phyloP scores from a whole-genome alignment of 345 rosid species.

The Schrenkiella parvula region DNA sequence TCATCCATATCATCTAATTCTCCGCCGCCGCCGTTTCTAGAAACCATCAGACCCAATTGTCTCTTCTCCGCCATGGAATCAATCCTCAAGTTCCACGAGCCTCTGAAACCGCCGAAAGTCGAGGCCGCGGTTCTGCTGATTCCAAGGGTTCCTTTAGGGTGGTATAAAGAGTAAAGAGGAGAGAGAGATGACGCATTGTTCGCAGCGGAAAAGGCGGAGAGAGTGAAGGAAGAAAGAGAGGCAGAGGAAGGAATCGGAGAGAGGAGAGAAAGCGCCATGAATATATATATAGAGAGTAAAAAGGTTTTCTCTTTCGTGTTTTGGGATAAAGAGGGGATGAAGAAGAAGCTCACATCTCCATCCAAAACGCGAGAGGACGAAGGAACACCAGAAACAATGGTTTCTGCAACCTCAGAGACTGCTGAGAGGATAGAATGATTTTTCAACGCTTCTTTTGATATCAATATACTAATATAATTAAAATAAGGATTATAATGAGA shows the following conservation, averaged over 20 bases:
- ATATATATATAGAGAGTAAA: background rate
- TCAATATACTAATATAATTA: background rate
- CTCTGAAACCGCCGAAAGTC: constrained; percentile 17
- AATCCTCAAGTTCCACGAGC: constrained; percentile 17
- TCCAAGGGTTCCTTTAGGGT: constrained; percentile 2
- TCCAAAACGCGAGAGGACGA: constrained; percentile 28
- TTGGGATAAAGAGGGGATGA: constrained; percentile 12
- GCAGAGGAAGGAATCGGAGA: constrained; percentile 26
- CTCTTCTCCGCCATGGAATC: constrained; percentile 37
- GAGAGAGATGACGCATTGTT: constrained; percentile 42
- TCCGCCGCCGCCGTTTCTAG: constrained; percentile 25
- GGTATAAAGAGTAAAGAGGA: constrained; percentile 34
- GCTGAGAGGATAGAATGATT: constrained; percentile 8
- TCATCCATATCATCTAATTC: constrained; percentile 38
- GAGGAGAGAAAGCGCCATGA: constrained; percentile 41
- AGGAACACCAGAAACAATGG: constrained; percentile 44
- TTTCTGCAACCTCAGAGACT: constrained; percentile 5
- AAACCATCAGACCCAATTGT: constrained; percentile 29
- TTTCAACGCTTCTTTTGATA: background rate
- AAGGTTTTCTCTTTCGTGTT: constrained; percentile 7
- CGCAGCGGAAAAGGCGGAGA: constrained; percentile 37
- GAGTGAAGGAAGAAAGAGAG: constrained; percentile 28
- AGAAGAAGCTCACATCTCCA: constrained; percentile 36
- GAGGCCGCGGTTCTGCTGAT: constrained; percentile 24
- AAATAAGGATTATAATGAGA: background rate